Evolutionary conservation across 2,329 filamentous ascomycete species (phyloP), one percentile per base, ranked within the genome.

Genomic region (Blumeria hordei): DNA sequence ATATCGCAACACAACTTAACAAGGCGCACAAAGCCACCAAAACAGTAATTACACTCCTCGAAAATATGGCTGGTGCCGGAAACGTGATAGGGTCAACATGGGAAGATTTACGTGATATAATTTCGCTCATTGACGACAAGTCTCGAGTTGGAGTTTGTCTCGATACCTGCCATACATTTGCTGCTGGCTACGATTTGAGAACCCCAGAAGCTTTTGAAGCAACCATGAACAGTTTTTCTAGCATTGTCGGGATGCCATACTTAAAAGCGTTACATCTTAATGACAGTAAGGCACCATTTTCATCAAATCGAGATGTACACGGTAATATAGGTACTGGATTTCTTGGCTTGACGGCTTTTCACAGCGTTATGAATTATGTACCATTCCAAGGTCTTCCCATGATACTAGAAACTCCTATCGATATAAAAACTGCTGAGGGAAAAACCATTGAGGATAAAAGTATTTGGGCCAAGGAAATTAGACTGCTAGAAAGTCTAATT

Each of bases 301-400:
- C 69, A 44, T 92, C 86, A 37, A 78, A 87, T 60, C 79, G 88
- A 43, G 92, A 98, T 66, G 70, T 96, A 1, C 92, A 98, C 68
- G 88, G 90, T 60, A 96, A 95, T 65, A 96, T 98, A 59, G 92
- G 92, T 32, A 93, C 88, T 0, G 92, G 92, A 0, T 98, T 93
- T 65, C 74, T 98, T 0, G 92, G 92, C 0, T 74, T 98, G 14
- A 77, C 85, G 21, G 85, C 88, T 2, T 98, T 98, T 67, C 86
- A 94, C 69, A 86, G 81, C 64, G 71, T 98, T 57, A 82, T 96
- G 73, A 96, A 96, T 67, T 80, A 87, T 63, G 71, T 74, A 32
- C 72, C 78, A 1, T 83, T 96, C 57, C 76, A 83, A 60, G 78
- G 78, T 32, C 69, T 95, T 62, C 92, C 92, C 3, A 87, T 98